Evolutionary conservation across 2,329 filamentous ascomycete species (phyloP).

Genomic region (Colletotrichum simmondsii): DNA sequence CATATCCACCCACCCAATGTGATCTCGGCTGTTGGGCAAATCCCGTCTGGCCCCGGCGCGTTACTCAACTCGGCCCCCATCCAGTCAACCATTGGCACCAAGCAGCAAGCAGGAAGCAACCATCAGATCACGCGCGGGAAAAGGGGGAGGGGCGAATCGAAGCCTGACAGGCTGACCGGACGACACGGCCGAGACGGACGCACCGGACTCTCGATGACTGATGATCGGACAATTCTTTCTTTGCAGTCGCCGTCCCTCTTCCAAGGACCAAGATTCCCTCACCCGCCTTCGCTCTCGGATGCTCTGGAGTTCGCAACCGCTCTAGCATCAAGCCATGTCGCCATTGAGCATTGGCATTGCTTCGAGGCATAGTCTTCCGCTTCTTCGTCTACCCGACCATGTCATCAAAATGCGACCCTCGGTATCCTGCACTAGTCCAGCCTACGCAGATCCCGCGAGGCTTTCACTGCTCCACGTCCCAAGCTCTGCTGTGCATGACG

Average conservation of each 20-base stretch:
- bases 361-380: background rate
- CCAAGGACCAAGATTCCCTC: background rate
- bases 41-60: slow-evolving; percentile 19
- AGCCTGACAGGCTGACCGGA: slow-evolving; percentile 19
- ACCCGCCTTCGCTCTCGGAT: slow-evolving; percentile 5
- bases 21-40: slow-evolving; percentile 28
- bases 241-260: background rate
- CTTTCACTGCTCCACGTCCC: background rate
- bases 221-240: background rate
- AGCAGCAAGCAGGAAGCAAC: background rate
- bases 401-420: background rate
- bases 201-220: slow-evolving; percentile 23
- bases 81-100: background rate
- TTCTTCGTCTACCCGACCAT: background rate
- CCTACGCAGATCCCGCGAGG: slow-evolving; percentile 3
- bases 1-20: background rate
- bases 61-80: slow-evolving; percentile 14
- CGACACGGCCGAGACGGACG: slow-evolving; percentile 23
- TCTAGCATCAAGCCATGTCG: background rate
- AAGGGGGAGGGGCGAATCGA: slow-evolving; percentile 10
- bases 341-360: background rate
- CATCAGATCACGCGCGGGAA: slow-evolving; percentile 14
- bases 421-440: slow-evolving; percentile 10
- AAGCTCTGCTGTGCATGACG: slow-evolving; percentile 18
- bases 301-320: background rate